These are phyloP conservation scores for Solanum aculeatissimum DNA, from an alignment of 305 asterid genomes.

Conservation along the genomic window DNA sequence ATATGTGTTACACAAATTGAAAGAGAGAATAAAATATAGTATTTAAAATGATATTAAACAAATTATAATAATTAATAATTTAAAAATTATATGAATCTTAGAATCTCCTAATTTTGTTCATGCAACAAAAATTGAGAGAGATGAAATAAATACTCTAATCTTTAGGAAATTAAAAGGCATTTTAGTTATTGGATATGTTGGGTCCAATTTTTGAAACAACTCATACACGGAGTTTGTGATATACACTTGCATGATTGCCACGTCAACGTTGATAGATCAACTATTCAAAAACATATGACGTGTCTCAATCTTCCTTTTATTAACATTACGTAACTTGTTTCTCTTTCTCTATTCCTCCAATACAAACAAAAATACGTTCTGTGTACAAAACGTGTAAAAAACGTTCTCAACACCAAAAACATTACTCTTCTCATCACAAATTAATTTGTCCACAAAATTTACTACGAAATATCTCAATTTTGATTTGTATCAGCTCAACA, in stretches of 20 bases:
- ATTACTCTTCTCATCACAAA: too few species aligned
- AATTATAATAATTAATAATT: too few species aligned
- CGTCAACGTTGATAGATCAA: background rate
- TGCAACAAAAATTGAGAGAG: too few species aligned
- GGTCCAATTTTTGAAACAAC: background rate
- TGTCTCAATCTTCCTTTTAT: background rate
- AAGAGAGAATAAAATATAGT: too few species aligned
- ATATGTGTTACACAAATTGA: too few species aligned
- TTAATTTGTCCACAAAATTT: too few species aligned
- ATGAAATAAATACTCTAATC: too few species aligned
- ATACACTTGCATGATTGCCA: constrained; percentile 3
- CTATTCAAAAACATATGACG: background rate
- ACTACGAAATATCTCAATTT: background rate
- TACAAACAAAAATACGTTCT: background rate
- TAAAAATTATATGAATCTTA: too few species aligned
- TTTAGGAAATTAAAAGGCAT: too few species aligned
- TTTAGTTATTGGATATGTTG: background rate
- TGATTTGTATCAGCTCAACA: background rate
- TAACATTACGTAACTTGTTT: background rate
- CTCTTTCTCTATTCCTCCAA: background rate
- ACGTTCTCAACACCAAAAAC: background rate
- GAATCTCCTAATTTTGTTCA: too few species aligned
- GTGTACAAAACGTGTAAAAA: background rate
- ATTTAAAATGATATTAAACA: too few species aligned
- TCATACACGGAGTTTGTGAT: background rate